Percentiles rank a stretch among this genome's conserved stretches.
These are phyloP conservation scores for Cladosporium colombiae DNA, from an alignment of 2,329 filamentous ascomycete species.

Conservation along the genomic window DNA sequence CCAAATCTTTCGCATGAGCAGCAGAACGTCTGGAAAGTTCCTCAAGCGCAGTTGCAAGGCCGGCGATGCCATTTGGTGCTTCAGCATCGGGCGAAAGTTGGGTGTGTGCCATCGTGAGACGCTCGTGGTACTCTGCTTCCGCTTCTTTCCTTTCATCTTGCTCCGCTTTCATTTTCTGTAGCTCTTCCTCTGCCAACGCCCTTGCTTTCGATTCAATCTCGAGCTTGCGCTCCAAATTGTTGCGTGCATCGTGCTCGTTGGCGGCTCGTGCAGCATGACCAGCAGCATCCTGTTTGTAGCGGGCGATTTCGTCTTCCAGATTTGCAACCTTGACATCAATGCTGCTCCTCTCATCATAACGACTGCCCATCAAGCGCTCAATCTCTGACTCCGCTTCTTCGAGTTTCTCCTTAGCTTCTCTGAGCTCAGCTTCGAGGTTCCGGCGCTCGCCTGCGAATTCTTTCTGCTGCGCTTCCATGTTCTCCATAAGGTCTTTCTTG, in stretches of 20 bases:
- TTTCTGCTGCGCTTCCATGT: constrained; percentile 86
- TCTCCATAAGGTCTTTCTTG: constrained; percentile 90
- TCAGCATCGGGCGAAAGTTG: constrained; percentile 40
- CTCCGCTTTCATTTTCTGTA: constrained; percentile 59
- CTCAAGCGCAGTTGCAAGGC: constrained; percentile 46
- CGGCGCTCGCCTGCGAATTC: constrained; percentile 86
- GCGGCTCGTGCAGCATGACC: constrained; percentile 65
- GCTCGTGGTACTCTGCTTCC: constrained; percentile 36
- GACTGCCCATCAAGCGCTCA: constrained; percentile 77
- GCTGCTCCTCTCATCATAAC: constrained; percentile 75
- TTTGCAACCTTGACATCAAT: constrained; percentile 68
- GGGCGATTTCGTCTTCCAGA: constrained; percentile 71
- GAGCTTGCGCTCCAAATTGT: constrained; percentile 57
- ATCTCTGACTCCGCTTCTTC: constrained; percentile 93
- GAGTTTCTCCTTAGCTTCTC: constrained; percentile 70
- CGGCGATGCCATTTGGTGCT: constrained; percentile 41
- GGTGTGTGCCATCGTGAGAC: constrained; percentile 39
- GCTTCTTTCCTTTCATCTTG: constrained; percentile 55
- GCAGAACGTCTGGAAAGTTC: constrained; percentile 45
- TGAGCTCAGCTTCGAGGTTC: constrained; percentile 78
- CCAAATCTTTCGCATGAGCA: constrained; percentile 47
- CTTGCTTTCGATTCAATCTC: constrained; percentile 31
- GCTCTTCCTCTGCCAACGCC: constrained; percentile 35
- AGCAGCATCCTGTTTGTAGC: constrained; percentile 53
- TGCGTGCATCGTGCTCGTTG: constrained; percentile 63